Base-by-base conservation (phyloP, 495 filamentous ascomycete species). In the Aspergillus panamensis region DNA sequence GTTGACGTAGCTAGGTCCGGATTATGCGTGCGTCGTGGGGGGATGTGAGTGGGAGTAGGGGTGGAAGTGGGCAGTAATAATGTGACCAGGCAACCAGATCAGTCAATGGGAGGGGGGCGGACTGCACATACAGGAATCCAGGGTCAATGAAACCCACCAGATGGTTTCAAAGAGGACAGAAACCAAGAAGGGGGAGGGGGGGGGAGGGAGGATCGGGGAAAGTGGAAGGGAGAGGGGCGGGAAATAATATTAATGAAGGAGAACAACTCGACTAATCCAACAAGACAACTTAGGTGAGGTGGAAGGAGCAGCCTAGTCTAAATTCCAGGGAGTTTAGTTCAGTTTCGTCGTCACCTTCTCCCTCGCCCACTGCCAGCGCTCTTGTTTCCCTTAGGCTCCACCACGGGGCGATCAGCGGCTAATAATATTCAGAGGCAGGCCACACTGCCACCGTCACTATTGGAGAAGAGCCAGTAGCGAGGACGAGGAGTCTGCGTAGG, bases 351-450 rank as follows among this genome's bases (percentile, higher is more conserved):
- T n/a, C 21, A 40, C 37, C 51, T 55, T 31, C 58, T 58, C 50
- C 51, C 54, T 37, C 25, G 25, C 5, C 25, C 25, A 25, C 25
- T 25, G 25, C 25, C 25, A 25, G 25, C 25, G 25, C n/a, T 25
- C 25, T 25, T 25, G 25, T 25, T 10, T 13, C 35, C 19, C 39
- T 50, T 13, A 31, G 54, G 64, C 67, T 72, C 70, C 70, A 73
- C 71, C 73, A 73, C 68, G 68, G 68, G 61, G 62, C 71, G 73
- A 76, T 76, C 73, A 64, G 70, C 73, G 68, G 68, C 66, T 75
- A 70, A 70, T 62, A 66, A 63, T 62, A 69, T 61, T 67, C 49
- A 62, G 35, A 61, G 62, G 59, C 58, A 43, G 51, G 37, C 45
- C 40, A 58, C 49, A 55, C 61, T 53, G 57, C 57, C 57, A 63